Percentiles rank a stretch among this genome's conserved stretches.
Evolutionary conservation across 805 yeast species (phyloP).

Genomic region (Candida coleopterorum): DNA sequence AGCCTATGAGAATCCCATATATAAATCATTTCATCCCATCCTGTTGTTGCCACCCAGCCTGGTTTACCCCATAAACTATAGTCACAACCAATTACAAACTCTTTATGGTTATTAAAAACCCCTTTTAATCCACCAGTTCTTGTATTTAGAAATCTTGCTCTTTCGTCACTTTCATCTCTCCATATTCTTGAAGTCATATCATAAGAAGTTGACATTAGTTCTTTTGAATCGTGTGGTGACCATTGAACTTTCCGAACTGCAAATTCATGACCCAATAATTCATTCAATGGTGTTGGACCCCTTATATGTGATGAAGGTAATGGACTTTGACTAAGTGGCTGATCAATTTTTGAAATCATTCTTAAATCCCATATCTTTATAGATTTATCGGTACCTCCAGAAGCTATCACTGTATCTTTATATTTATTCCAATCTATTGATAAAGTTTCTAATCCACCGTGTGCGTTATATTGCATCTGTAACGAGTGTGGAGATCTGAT

Average conservation of each 20-base stretch:
- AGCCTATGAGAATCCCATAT: constrained; percentile 71
- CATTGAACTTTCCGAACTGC: constrained; percentile 80
- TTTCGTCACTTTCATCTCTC: constrained; percentile 65
- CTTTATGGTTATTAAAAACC: constrained; percentile 67
- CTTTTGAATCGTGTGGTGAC: constrained; percentile 82
- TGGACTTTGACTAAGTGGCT: constrained; percentile 30
- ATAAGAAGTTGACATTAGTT: constrained; percentile 72
- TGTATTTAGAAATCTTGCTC: constrained; percentile 41
- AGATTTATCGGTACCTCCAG: constrained; percentile 88
- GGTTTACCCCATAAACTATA: constrained; percentile 97
- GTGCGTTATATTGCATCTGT: constrained; percentile 60
- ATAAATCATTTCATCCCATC: constrained; percentile 95
- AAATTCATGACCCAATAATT: constrained; percentile 79
- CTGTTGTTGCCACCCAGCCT: constrained; percentile 91
- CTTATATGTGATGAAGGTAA: constrained; percentile 39
- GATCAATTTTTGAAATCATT: constrained; percentile 46
- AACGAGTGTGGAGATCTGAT: constrained; percentile 61
- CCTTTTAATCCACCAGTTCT: constrained; percentile 49
- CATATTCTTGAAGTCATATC: constrained; percentile 92
- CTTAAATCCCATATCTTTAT: constrained; percentile 87
- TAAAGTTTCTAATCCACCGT: constrained; percentile 75
- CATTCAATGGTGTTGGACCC: constrained; percentile 70
- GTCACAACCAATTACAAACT: constrained; percentile 90
- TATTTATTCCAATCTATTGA: constrained; percentile 91
- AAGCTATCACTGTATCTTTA: constrained; percentile 69